Percentiles rank a stretch among this genome's conserved stretches.
These are phyloP conservation scores for Microdochium nivale DNA, from an alignment of 2,329 filamentous ascomycete species.

Conservation along the genomic window DNA sequence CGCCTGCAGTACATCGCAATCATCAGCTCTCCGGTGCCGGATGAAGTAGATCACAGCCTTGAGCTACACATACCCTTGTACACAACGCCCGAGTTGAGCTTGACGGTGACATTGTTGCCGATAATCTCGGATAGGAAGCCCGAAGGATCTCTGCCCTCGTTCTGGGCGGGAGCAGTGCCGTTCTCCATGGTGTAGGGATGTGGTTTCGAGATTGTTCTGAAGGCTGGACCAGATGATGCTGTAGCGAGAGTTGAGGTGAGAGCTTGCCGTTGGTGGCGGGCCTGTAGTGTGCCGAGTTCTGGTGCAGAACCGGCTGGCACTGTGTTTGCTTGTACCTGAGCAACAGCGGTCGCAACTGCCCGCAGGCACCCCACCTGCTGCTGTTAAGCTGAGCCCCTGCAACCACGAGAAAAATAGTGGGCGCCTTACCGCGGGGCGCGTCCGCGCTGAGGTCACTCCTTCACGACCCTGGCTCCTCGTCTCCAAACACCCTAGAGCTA, in stretches of 20 bases:
- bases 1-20: slow-evolving; percentile 48
- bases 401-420: not conserved
- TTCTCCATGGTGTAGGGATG: slow-evolving; percentile 58
- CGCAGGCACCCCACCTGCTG: not conserved
- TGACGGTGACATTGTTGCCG: slow-evolving; percentile 87
- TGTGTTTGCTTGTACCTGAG: not conserved
- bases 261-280: not conserved
- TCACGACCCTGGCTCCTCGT: not conserved
- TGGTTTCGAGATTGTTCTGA: not conserved
- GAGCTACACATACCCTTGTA: slow-evolving; percentile 85
- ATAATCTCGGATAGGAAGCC: slow-evolving; percentile 92
- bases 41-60: not conserved
- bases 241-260: not conserved
- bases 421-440: not conserved
- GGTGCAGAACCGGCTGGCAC: not conserved
- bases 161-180: slow-evolving; percentile 43
- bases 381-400: not conserved
- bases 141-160: slow-evolving; percentile 83
- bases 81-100: slow-evolving; percentile 95
- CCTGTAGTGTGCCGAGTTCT: no score
- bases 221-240: not conserved
- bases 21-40: slow-evolving; percentile 3
- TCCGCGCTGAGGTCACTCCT: not conserved
- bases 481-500: not conserved
- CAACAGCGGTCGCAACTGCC: not conserved